Percentiles rank a stretch among this genome's conserved stretches.
These are phyloP conservation scores for Tricholoma bakamatsutake DNA, from an alignment of 768 basidiomycete species.

Conservation along the genomic window DNA sequence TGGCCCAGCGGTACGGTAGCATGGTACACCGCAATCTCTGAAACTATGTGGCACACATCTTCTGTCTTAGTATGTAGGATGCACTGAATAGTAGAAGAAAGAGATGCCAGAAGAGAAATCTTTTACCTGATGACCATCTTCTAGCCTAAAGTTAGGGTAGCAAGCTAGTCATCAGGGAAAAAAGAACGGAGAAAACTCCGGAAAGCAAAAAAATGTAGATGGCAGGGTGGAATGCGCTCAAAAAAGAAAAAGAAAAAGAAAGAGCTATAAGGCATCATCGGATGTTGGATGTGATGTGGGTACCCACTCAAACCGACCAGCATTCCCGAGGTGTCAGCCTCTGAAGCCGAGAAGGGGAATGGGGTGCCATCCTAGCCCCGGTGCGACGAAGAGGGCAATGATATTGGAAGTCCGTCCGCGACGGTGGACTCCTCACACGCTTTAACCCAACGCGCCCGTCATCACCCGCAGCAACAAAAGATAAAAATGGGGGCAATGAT, in stretches of 20 bases:
- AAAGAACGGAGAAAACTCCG: background rate
- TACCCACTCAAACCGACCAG: constrained; percentile 1
- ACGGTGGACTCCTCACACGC: background rate
- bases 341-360: background rate
- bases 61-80: too few species aligned
- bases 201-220: background rate
- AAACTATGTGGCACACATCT: too few species aligned
- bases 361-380: background rate
- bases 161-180: background rate
- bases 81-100: too few species aligned
- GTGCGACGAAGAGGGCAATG: background rate
- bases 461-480: background rate
- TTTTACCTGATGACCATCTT: background rate
- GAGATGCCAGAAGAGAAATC: background rate
- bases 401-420: background rate
- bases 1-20: too few species aligned
- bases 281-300: background rate
- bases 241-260: background rate
- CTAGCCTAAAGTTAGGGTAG: background rate
- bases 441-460: constrained; percentile 1
- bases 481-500: background rate
- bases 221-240: background rate
- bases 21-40: too few species aligned
- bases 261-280: background rate
- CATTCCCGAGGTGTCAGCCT: background rate